Conservation (phyloP, 78 protist genomes). For the Polysphondylium violaceum region DNA sequence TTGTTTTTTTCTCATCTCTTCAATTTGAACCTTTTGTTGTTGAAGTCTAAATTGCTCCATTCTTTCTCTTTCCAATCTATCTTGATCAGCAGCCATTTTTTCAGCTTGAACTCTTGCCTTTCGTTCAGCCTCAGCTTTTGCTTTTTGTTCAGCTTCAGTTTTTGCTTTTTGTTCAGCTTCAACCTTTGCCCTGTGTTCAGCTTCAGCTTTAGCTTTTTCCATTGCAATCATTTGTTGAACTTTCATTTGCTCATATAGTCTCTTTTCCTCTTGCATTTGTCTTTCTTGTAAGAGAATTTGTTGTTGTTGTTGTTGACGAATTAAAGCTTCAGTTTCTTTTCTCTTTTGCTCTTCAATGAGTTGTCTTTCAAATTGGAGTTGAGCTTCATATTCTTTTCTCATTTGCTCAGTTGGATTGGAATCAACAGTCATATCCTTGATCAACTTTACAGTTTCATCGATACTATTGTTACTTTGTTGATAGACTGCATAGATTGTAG, state of each 20-base stretch:
- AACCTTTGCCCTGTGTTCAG: neutral
- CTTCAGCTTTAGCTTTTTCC: neutral
- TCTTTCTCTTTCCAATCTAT: neutral
- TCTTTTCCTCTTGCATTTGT: neutral
- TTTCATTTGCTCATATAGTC: constrained; percentile 8
- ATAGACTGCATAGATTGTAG: constrained; percentile 48
- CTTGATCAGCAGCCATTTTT: neutral
- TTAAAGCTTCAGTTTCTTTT: neutral
- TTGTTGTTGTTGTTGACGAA: too few relatives aligned
- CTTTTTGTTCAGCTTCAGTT: neutral
- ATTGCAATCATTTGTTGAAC: constrained; percentile 2
- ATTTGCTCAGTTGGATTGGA: neutral
- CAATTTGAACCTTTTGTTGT: constrained; percentile 12
- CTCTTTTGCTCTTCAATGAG: constrained; percentile 32
- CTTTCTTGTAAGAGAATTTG: neutral
- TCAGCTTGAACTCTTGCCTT: neutral
- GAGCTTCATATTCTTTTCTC: neutral
- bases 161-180: neutral
- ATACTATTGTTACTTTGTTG: constrained; percentile 10
- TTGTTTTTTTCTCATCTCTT: neutral
- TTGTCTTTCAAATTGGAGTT: too few relatives aligned
- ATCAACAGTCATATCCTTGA: constrained; percentile 14
- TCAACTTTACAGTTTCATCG: constrained; percentile 14
- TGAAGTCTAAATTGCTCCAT: neutral
- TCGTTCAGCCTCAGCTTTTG: neutral